Evolutionary conservation across 2,329 filamentous ascomycete species (phyloP).

Genomic region (Pyrenophora seminiperda): DNA sequence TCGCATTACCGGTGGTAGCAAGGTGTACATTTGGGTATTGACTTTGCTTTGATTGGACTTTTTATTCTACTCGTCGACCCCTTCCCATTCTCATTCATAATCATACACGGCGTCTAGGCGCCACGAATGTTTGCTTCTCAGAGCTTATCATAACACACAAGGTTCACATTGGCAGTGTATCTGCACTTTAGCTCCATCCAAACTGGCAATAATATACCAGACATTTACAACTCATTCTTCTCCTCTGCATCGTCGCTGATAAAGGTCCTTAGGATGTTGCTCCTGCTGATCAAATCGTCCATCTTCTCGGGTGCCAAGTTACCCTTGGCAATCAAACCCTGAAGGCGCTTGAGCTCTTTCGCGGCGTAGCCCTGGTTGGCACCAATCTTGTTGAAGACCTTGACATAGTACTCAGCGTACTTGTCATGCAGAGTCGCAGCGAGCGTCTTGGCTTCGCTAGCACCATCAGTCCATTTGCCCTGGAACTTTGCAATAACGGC

Average conservation of each 20-base stretch:
- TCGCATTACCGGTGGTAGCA: not conserved
- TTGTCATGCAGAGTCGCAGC: slow-evolving; percentile 72
- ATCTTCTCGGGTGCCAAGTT: slow-evolving; percentile 83
- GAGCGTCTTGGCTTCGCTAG: slow-evolving; percentile 73
- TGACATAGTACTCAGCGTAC: slow-evolving; percentile 93
- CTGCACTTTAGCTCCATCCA: not conserved
- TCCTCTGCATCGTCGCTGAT: slow-evolving; percentile 58
- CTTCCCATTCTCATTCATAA: slow-evolving; percentile 25
- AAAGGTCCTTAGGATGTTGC: slow-evolving; percentile 86
- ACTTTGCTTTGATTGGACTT: not conserved
- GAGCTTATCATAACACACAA: not conserved
- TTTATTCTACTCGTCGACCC: slow-evolving; percentile 5
- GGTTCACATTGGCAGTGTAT: not conserved
- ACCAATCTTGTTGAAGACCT: slow-evolving; percentile 83
- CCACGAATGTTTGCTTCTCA: not conserved
- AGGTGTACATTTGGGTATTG: slow-evolving; percentile 10
- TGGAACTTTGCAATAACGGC: slow-evolving; percentile 73
- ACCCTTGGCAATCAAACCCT: slow-evolving; percentile 82
- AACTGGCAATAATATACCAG: not conserved
- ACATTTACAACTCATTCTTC: slow-evolving; percentile 73
- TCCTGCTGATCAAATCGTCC: slow-evolving; percentile 83
- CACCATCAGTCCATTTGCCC: slow-evolving; percentile 65
- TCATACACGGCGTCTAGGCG: slow-evolving; percentile 16
- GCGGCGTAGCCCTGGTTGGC: slow-evolving; percentile 77
- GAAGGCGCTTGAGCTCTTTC: slow-evolving; percentile 84